A percentile compares a stretch with the other conserved stretches of the same genome.
Conservation (phyloP, 228 moss, liverwort and hornwort species). For the Sphagnum fallax region DNA sequence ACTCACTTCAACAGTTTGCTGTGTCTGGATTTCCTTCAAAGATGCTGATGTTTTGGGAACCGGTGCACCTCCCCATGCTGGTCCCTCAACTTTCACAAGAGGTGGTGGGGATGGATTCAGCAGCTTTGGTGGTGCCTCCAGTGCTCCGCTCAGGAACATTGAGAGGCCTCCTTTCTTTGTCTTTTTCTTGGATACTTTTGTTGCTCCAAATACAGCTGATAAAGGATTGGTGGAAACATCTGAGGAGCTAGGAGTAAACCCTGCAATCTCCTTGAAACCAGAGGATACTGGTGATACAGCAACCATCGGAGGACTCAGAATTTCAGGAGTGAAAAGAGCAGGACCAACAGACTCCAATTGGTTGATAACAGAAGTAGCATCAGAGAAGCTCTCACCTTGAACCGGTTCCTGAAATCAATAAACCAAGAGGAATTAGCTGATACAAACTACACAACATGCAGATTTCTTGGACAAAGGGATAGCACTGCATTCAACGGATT, state of each 20-base stretch:
- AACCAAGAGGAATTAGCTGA: no score
- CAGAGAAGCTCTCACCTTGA: no score
- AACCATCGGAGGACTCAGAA: background rate
- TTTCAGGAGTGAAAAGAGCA: no score
- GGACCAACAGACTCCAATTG: no score
- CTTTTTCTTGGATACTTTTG: slow-evolving; percentile 43
- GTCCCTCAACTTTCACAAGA: slow-evolving; percentile 66
- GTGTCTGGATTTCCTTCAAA: slow-evolving; percentile 72
- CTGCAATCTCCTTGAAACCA: slow-evolving; percentile 54
- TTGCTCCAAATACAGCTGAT: slow-evolving; percentile 15
- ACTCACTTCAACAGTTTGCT: slow-evolving; percentile 49
- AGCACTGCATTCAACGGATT: no score
- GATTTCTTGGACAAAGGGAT: no score
- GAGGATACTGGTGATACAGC: background rate
- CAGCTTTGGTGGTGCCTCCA: slow-evolving; percentile 64
- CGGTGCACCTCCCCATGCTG: slow-evolving; percentile 80
- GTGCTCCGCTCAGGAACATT: slow-evolving; percentile 86
- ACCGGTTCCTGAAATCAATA: no score
- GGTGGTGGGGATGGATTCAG: slow-evolving; percentile 39
- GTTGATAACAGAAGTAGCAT: no score
- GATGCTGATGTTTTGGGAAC: slow-evolving; percentile 60
- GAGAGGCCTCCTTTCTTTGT: slow-evolving; percentile 81
- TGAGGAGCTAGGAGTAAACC: slow-evolving; percentile 33
- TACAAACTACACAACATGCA: no score
- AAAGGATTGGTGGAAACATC: slow-evolving; percentile 22